A percentile compares a stretch with the other conserved stretches of the same genome.
phyloP scores from a whole-genome alignment of 228 moss, liverwort and hornwort genomes.

The Sphagnum magellanicum region DNA sequence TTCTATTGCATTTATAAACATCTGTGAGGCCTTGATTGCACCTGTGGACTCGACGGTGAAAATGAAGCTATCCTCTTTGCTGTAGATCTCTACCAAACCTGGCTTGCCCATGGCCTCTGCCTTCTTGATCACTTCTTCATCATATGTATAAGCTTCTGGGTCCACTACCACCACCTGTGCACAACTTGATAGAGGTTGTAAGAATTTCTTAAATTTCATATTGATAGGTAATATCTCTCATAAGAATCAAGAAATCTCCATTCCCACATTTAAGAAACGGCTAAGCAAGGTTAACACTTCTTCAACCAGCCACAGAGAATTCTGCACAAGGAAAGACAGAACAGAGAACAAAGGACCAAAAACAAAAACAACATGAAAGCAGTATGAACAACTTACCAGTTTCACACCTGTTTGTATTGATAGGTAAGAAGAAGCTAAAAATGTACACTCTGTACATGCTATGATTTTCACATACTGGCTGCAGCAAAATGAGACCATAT shows the following conservation, averaged over 20 bases:
- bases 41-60: constrained; percentile 98
- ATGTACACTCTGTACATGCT: too few species aligned
- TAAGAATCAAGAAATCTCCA: neutral
- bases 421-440: too few species aligned
- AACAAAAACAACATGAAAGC: neutral
- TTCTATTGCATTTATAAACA: constrained; percentile 94
- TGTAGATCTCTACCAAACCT: constrained; percentile 84
- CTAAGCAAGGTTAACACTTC: neutral
- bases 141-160: constrained; percentile 90
- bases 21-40: constrained; percentile 77
- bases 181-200: neutral
- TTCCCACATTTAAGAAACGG: too few species aligned
- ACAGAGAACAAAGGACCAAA: neutral
- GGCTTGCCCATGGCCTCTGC: constrained; percentile 99
- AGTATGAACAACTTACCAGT: too few species aligned
- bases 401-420: too few species aligned
- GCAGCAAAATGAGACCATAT: too few species aligned
- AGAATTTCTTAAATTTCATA: neutral
- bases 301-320: neutral
- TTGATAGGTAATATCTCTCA: neutral
- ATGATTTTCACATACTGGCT: too few species aligned
- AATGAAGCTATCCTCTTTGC: constrained; percentile 94
- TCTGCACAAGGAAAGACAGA: neutral
- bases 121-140: constrained; percentile 93
- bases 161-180: constrained; percentile 86